These are phyloP conservation scores for Xylaria sp. DNA, from an alignment of 2,329 filamentous ascomycete species.

Conservation along the genomic window DNA sequence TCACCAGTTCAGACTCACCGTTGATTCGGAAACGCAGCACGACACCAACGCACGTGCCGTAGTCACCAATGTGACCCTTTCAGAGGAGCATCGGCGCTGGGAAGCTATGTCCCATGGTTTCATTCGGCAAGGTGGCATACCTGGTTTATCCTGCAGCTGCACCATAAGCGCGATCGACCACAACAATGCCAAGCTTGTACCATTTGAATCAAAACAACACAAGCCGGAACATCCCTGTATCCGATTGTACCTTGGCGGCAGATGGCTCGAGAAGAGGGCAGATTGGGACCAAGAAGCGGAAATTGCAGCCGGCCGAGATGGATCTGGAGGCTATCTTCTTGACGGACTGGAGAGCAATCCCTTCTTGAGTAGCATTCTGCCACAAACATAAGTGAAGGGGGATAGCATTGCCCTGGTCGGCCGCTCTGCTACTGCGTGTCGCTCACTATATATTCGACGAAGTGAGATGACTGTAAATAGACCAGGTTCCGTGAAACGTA, in stretches of 20 bases:
- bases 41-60: slow-evolving; percentile 25
- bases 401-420: neutral
- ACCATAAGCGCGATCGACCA: slow-evolving; percentile 57
- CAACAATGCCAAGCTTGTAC: slow-evolving; percentile 59
- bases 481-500: slow-evolving; percentile 5
- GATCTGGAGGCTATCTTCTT: slow-evolving; percentile 55
- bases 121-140: slow-evolving; percentile 50
- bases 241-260: slow-evolving; percentile 55
- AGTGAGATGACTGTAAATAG: slow-evolving; percentile 29
- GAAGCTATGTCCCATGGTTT: slow-evolving; percentile 53
- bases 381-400: slow-evolving; percentile 11
- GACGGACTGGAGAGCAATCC: slow-evolving; percentile 46
- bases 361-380: slow-evolving; percentile 28
- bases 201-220: slow-evolving; percentile 57
- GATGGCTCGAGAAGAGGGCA: slow-evolving; percentile 55
- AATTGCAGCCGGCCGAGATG: slow-evolving; percentile 55
- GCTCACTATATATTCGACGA: slow-evolving; percentile 14
- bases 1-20: slow-evolving; percentile 39
- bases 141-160: slow-evolving; percentile 52
- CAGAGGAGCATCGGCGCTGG: slow-evolving; percentile 52
- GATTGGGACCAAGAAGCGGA: slow-evolving; percentile 56
- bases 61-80: slow-evolving; percentile 42
- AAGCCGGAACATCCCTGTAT: slow-evolving; percentile 60
- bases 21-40: slow-evolving; percentile 35
- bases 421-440: neutral